Percentiles rank a stretch among this genome's conserved stretches.
phyloP scores from a whole-genome alignment of 2,329 filamentous ascomycete species.

The Phialemonium atrogriseum region DNA sequence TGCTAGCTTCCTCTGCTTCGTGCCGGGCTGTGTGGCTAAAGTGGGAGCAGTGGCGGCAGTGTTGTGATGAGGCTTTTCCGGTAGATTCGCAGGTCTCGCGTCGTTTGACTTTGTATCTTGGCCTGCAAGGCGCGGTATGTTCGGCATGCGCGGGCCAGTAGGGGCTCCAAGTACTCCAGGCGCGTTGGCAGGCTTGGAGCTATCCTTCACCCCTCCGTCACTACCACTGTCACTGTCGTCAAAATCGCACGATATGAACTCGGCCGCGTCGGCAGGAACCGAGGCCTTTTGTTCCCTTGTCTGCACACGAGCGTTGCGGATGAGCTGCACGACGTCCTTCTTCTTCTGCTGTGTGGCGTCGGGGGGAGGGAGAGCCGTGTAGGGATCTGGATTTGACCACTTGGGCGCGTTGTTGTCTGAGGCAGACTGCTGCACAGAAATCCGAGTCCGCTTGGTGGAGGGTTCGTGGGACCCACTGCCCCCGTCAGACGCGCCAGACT shows the following conservation, averaged over 20 bases:
- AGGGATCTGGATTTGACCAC: slow-evolving; percentile 96
- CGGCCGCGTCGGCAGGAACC: slow-evolving; percentile 54
- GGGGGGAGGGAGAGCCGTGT: slow-evolving; percentile 75
- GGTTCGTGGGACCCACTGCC: slow-evolving; percentile 26
- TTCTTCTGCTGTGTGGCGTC: slow-evolving; percentile 68
- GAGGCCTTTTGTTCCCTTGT: slow-evolving; percentile 33
- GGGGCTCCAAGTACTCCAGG: slow-evolving; percentile 3
- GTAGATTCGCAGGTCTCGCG: too few species aligned
- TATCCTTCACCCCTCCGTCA: slow-evolving; percentile 14
- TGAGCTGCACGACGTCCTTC: slow-evolving; percentile 81
- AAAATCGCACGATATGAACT: slow-evolving; percentile 84
- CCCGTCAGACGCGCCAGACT: slow-evolving; percentile 24
- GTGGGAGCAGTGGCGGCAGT: neutral
- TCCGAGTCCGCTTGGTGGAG: slow-evolving; percentile 33
- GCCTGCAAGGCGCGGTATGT: too few species aligned
- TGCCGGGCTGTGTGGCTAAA: neutral
- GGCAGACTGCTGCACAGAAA: slow-evolving; percentile 20
- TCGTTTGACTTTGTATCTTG: neutral
- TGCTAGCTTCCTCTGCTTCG: neutral
- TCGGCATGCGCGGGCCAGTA: slow-evolving; percentile 3
- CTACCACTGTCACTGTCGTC: slow-evolving; percentile 44
- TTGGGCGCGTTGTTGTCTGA: slow-evolving; percentile 50
- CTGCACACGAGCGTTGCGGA: slow-evolving; percentile 77
- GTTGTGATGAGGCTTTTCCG: too few species aligned
- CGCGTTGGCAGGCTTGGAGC: neutral